These are phyloP conservation scores for Beta macrorhiza DNA, from an alignment of 179 eudicot species.

Conservation along the genomic window DNA sequence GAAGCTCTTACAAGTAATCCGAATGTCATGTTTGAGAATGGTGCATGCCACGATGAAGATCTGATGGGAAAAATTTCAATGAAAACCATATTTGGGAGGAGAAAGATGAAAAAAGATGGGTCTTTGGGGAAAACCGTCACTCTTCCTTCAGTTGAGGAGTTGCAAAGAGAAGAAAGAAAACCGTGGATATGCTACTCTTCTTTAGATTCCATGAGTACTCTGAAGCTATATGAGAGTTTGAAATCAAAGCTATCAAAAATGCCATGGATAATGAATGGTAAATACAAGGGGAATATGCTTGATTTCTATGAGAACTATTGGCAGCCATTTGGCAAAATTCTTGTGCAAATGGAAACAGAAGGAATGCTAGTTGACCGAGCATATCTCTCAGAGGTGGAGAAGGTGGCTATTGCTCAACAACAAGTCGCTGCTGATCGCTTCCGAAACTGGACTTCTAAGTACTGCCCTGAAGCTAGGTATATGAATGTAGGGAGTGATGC, in stretches of 20 bases:
- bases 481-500: slow-evolving; percentile 98
- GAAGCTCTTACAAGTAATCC: slow-evolving; percentile 84
- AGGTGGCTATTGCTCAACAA: slow-evolving; percentile 84
- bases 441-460: slow-evolving; percentile 87
- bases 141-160: slow-evolving; percentile 78
- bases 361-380: slow-evolving; percentile 93
- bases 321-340: slow-evolving; percentile 93
- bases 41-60: slow-evolving; percentile 36
- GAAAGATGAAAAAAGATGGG: slow-evolving; percentile 81
- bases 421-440: slow-evolving; percentile 71
- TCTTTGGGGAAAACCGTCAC: slow-evolving; percentile 65
- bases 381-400: slow-evolving; percentile 79
- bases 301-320: slow-evolving; percentile 71
- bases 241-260: slow-evolving; percentile 50
- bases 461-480: slow-evolving; percentile 79
- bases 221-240: slow-evolving; percentile 80
- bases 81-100: slow-evolving; percentile 88
- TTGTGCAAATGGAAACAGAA: slow-evolving; percentile 86
- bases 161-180: slow-evolving; percentile 67
- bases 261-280: slow-evolving; percentile 65
- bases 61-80: slow-evolving; percentile 81
- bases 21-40: slow-evolving; percentile 51
- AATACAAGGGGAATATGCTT: slow-evolving; percentile 56
- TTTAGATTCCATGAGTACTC: slow-evolving; percentile 84
- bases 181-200: slow-evolving; percentile 92